Evolutionary conservation across 2,329 filamentous ascomycete species (phyloP), one percentile per base, ranked within the genome.

Genomic region (Aspergillus vadensis): DNA sequence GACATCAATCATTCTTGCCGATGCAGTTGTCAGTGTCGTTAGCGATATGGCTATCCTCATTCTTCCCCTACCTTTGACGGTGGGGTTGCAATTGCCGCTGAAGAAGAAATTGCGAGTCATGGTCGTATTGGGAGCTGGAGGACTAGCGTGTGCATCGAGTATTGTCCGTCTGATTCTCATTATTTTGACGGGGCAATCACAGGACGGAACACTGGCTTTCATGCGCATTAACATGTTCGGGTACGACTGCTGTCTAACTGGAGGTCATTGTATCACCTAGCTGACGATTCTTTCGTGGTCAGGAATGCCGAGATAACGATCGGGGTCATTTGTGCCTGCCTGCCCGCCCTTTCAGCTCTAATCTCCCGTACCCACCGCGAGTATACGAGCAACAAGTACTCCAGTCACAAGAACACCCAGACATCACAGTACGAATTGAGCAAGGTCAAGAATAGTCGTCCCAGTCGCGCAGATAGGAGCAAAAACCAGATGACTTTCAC

Each of bases 11-110:
- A 77, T 85, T 27, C 75, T 84, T 32, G 79, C 80, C 12, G 77
- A 86, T 43, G 84, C 85, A 5, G 81, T 85, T 38, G 80, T 86
- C 66, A 87, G 87, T 70, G 85, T 86, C 25, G 70, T 82, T 52
- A 86, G 83, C 27, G 85, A 88, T 69, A 79, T 87, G 53, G 74
- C 81, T 9, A 76, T 84, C 21, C 80, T 84, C 10, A 59, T 83
- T 1, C 70, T 86, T 3, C 83, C 83, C 2, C 77, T 85, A 17
- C 76, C 77, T 12, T 78, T 79, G 7, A 76, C 82, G 2, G 71
- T 78, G 65, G 68, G 70, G 12, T 65, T 83, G 5, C 76, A 81
- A 61, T 73, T 85, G 23, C 77, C 81, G 1, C 63, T 68, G 5
- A 78, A 74, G 50, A 83, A 85, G 62, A 79, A 78, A 25, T 63